Conservation (phyloP, 2,329 filamentous ascomycete species). For the Pseudogymnoascus sp. region DNA sequence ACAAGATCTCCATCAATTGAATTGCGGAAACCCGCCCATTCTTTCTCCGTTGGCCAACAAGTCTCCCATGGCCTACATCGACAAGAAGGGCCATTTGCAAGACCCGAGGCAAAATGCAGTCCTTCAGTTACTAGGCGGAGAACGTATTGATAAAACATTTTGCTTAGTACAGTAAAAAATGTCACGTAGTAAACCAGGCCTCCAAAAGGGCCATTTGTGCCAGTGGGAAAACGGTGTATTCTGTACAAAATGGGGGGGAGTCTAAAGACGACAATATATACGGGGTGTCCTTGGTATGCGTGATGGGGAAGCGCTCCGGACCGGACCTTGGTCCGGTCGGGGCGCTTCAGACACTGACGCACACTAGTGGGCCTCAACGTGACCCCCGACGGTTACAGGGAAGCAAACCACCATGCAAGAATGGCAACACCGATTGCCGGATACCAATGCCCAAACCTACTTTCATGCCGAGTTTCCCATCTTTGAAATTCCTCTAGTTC, state of each 20-base stretch:
- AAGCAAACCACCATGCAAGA: no score
- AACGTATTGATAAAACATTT: neutral
- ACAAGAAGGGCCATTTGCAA: neutral
- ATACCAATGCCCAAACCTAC: no score
- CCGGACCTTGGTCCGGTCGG: no score
- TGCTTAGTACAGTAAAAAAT: neutral
- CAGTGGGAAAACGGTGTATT: neutral
- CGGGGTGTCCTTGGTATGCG: no score
- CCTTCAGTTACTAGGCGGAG: neutral
- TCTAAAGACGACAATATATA: neutral
- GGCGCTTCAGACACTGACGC: no score
- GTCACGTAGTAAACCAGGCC: neutral
- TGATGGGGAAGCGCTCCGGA: no score
- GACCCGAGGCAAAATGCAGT: neutral
- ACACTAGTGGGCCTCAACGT: no score
- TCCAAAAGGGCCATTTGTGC: neutral
- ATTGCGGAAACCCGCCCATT: constrained; percentile 8
- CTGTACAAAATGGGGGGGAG: no score
- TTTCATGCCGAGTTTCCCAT: no score
- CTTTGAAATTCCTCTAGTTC: no score
- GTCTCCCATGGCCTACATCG: constrained; percentile 9
- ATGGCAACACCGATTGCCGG: no score
- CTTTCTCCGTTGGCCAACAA: constrained; percentile 9
- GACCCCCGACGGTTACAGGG: no score
- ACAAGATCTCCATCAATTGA: constrained; percentile 10